Base-by-base conservation (phyloP, 1,284 basidiomycete genomes). In the Albatrellus sp. region DNA sequence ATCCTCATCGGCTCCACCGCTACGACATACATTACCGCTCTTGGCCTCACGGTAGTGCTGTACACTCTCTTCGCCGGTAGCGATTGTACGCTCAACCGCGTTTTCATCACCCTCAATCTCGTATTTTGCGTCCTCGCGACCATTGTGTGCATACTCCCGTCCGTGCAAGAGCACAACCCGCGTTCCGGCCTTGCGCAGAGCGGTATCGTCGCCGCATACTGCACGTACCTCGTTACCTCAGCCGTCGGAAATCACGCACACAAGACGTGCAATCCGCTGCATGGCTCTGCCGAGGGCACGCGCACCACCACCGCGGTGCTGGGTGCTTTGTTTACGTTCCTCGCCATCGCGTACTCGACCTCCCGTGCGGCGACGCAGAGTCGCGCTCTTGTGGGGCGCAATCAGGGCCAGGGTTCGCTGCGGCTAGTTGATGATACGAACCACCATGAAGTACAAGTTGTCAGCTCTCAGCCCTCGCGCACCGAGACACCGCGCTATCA, bases 321-420 rank as follows among this genome's bases (percentile, higher is more conserved):
- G 37, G 96, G 94, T 37, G 96, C 90, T 4, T 63, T 92, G 12
- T 97, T 99, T 65, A 99, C 94, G 1, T 98, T 99, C 73, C 65
- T 98, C 39, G 93, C 96, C 2, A 97, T 98, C 54, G 94, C 96
- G 9, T 98, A 98, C 61, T 96, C 92, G 17, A 98, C 94, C 0
- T 90, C 84, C 17, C 75, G 96, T 39, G 94, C 96, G 1, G 94
- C 96, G 6, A 98, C 94, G 0, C 92, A 96, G 63, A 90, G 85
- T 55, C 80, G 85, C 50, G 91, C 91, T 10, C 67, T 98, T 30
- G 86, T 90, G 0, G 93, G 93, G 9, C 77, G 71, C 54, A 80
- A 77, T 60, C 79, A 72, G 52, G 24, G 24, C 24, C 61, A 61
- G 16, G 54, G 56, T 34, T 80, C 79, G 10, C 68, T 93, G 29